A percentile compares a stretch with the other conserved stretches of the same genome.
Evolutionary conservation across 148 eudicot species (phyloP).

Genomic region (Rhododendron ferrugineum): DNA sequence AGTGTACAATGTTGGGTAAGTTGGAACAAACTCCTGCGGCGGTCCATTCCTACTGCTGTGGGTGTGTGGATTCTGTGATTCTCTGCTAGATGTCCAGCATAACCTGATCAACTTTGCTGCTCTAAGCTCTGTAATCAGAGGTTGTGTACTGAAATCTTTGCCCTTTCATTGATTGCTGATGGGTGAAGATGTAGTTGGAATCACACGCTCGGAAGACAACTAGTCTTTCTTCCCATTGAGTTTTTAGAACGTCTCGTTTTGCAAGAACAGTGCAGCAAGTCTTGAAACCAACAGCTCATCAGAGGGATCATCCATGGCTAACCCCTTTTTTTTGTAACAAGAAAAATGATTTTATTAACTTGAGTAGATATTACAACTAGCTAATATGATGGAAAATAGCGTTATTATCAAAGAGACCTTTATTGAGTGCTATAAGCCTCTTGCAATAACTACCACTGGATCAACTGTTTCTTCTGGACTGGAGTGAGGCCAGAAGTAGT

Average conservation of each 20-base stretch:
- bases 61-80: not conserved
- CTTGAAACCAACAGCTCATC: not conserved
- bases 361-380: not conserved
- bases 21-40: too few species aligned
- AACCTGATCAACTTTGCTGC: not conserved
- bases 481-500: not conserved
- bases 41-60: not conserved
- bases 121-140: not conserved
- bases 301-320: not conserved
- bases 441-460: not conserved
- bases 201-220: not conserved
- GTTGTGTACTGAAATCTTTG: not conserved
- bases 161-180: not conserved
- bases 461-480: not conserved
- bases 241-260: not conserved
- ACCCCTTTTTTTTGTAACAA: not conserved
- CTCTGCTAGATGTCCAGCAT: not conserved
- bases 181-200: not conserved
- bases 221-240: not conserved
- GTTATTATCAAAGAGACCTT: too few species aligned
- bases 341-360: not conserved
- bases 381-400: not conserved
- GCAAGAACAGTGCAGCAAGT: not conserved
- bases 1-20: too few species aligned
- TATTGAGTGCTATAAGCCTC: too few species aligned